Percentiles rank a stretch among this genome's conserved stretches.
Conservation (phyloP, 2,329 filamentous ascomycete species). For the Diaporthe citri region DNA sequence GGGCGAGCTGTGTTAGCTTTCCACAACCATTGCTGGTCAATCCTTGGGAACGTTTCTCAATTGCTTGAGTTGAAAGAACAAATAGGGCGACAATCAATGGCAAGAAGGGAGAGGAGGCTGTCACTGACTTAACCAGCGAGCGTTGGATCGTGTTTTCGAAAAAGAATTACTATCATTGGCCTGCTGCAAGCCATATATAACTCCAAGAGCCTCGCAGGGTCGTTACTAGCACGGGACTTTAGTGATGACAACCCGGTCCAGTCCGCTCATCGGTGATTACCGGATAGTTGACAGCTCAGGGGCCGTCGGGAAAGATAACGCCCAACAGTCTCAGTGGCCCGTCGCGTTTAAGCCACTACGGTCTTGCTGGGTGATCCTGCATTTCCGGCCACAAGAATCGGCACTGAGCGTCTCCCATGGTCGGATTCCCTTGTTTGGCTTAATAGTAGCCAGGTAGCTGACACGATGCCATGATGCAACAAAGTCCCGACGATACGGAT, state of each 20-base stretch:
- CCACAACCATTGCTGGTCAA: not conserved
- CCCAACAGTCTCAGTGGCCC: constrained; percentile 18
- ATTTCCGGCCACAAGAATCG: constrained; percentile 2
- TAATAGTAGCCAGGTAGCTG: not conserved
- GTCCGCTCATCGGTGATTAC: constrained; percentile 22
- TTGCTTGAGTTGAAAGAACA: not conserved
- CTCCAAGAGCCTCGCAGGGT: not conserved
- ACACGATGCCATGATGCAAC: constrained; percentile 27
- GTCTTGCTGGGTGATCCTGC: constrained; percentile 21
- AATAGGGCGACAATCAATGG: not conserved
- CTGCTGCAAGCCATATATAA: not conserved
- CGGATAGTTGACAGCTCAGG: not conserved
- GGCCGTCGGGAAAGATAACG: constrained; percentile 27
- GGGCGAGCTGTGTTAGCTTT: not conserved
- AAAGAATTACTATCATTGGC: not conserved
- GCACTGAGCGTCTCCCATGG: not conserved
- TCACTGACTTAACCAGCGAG: not conserved
- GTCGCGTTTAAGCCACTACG: not conserved
- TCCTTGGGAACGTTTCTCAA: no score
- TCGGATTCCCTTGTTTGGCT: not conserved
- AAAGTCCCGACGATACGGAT: constrained; percentile 20
- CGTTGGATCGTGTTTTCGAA: not conserved
- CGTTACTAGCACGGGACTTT: not conserved
- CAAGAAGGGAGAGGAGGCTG: not conserved
- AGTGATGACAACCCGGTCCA: constrained; percentile 8